Percentiles rank a stretch among this genome's conserved stretches.
These are phyloP conservation scores for Fonsecaea nubica DNA, from an alignment of 2,329 filamentous ascomycete genomes.

Conservation along the genomic window DNA sequence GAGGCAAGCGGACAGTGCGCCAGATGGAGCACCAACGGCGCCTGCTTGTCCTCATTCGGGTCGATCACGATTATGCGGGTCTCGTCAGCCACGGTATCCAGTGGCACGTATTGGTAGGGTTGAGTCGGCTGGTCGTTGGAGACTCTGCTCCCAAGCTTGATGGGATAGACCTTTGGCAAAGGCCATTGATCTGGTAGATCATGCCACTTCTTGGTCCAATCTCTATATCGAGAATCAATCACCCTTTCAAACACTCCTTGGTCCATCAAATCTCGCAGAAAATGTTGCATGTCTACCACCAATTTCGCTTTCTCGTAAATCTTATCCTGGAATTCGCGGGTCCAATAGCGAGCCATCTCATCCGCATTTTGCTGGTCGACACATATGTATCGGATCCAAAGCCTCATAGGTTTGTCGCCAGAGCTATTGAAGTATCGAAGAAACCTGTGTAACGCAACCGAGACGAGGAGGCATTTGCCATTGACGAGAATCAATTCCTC, in stretches of 20 bases:
- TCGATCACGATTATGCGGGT: slow-evolving; percentile 15
- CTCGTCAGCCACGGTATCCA: slow-evolving; percentile 13
- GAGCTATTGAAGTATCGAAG: background rate
- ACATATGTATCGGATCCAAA: slow-evolving; percentile 20
- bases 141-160: slow-evolving; percentile 8
- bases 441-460: slow-evolving; percentile 9
- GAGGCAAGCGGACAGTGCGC: slow-evolving; percentile 12
- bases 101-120: slow-evolving; percentile 14
- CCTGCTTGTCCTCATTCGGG: background rate
- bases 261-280: slow-evolving; percentile 3
- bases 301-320: slow-evolving; percentile 6
- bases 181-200: slow-evolving; percentile 1
- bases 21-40: slow-evolving; percentile 4
- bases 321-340: slow-evolving; percentile 14
- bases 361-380: slow-evolving; percentile 10
- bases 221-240: slow-evolving; percentile 13
- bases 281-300: slow-evolving; percentile 12
- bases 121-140: slow-evolving; percentile 2
- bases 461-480: slow-evolving; percentile 3
- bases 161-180: slow-evolving; percentile 15
- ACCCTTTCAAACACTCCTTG: slow-evolving; percentile 8
- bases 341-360: slow-evolving; percentile 18
- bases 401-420: slow-evolving; percentile 5
- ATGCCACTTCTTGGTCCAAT: slow-evolving; percentile 17
- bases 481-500: slow-evolving; percentile 12